Conservation (phyloP, 768 basidiomycete species). For the Hericium alpestre region DNA sequence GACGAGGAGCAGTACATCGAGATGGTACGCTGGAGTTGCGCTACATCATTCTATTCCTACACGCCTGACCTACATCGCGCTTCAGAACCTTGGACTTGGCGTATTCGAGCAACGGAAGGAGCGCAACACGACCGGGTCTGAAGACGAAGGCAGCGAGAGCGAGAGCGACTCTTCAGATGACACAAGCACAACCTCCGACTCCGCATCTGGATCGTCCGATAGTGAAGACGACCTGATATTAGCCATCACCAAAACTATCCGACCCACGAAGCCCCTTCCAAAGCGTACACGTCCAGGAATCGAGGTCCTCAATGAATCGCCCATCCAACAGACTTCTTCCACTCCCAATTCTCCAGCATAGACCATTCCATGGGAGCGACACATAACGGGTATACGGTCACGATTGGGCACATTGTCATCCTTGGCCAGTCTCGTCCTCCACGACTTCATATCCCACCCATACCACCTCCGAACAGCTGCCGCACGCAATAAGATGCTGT, state of each 20-base stretch:
- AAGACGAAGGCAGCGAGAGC: too few species aligned
- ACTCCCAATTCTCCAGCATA: neutral
- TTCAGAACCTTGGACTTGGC: slow-evolving; percentile 17
- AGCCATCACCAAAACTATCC: neutral
- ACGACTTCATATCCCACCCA: slow-evolving; percentile 76
- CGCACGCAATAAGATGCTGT: slow-evolving; percentile 64
- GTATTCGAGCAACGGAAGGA: slow-evolving; percentile 16
- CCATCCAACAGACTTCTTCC: neutral
- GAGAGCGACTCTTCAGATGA: slow-evolving; percentile 9
- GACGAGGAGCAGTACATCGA: slow-evolving; percentile 48
- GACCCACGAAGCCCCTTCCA: neutral
- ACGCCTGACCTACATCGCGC: neutral
- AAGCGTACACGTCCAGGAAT: slow-evolving; percentile 1
- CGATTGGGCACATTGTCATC: too few species aligned
- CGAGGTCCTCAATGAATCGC: neutral
- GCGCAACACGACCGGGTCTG: neutral
- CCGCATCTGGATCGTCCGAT: neutral
- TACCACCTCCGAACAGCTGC: slow-evolving; percentile 68
- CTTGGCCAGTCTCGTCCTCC: slow-evolving; percentile 14
- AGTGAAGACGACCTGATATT: neutral
- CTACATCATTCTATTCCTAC: neutral
- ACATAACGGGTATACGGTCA: too few species aligned
- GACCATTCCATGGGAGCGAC: neutral
- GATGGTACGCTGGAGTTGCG: slow-evolving; percentile 33
- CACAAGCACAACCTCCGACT: slow-evolving; percentile 4